Conservation (phyloP, 352 stramenopile species). For the Globisporangium cystogenes region DNA sequence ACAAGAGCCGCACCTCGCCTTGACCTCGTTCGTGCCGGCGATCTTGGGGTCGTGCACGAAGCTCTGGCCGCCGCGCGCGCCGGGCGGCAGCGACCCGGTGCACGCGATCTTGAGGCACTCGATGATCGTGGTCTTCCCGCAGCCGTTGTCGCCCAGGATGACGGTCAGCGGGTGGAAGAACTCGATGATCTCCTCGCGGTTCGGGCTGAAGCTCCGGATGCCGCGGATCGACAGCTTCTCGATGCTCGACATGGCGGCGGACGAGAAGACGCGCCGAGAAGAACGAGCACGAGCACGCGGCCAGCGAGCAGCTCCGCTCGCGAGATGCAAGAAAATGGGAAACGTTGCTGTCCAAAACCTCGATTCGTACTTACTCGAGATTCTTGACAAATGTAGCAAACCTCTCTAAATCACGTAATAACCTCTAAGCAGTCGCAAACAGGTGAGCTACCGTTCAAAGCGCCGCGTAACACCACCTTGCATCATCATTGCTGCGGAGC, state of each 20-base stretch:
- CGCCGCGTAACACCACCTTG: too few relatives aligned
- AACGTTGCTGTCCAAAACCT: too few relatives aligned
- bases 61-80: slow-evolving; percentile 80
- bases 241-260: slow-evolving; percentile 92
- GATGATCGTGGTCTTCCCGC: slow-evolving; percentile 99
- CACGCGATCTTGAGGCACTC: slow-evolving; percentile 98
- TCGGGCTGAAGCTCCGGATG: slow-evolving; percentile 96
- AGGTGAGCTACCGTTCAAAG: too few relatives aligned
- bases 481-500: too few relatives aligned
- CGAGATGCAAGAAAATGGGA: too few relatives aligned
- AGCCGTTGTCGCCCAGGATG: slow-evolving; percentile 96
- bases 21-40: slow-evolving; percentile 89
- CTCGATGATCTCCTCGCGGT: slow-evolving; percentile 93
- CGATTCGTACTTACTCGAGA: too few relatives aligned
- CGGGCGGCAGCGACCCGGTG: slow-evolving; percentile 93
- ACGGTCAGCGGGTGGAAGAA: slow-evolving; percentile 99
- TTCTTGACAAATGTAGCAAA: too few relatives aligned
- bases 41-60: slow-evolving; percentile 98
- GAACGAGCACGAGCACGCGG: too few relatives aligned
- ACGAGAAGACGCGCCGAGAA: too few relatives aligned
- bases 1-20: too few relatives aligned
- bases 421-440: too few relatives aligned
- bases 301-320: neutral
- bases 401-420: too few relatives aligned
- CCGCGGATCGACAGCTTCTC: slow-evolving; percentile 98